Base-by-base conservation (phyloP, 768 basidiomycete species). In the Mycena rebaudengoi region DNA sequence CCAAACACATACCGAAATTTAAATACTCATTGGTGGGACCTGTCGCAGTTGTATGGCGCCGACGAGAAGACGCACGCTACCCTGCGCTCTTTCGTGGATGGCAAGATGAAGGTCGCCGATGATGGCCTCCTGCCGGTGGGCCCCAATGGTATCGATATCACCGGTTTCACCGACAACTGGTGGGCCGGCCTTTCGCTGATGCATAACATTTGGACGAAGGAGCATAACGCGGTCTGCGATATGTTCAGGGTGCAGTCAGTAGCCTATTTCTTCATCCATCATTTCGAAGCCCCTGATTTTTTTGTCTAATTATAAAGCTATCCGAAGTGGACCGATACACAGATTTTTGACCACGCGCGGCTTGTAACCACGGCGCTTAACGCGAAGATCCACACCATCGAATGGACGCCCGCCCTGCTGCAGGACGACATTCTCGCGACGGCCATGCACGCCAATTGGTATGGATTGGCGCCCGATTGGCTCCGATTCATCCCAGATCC, bases 361-460 rank as follows among this genome's bases (percentile, higher is more conserved):
- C 65, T 66, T 29, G 56, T 66, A 13, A 62, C 65, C 7, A 52
- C 60, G 7, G 65, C 65, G 3, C 52, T 66, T 33, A 66, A 66
- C 21, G 60, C 65, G 43, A 66, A 66, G n/a, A 48, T 66, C 23
- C 65, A 66, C 55, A 66, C 65, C 20, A 55, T 66, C 26, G 65
- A 66, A 35, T 66, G 65, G 65, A 66, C 65, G 2, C 60, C 65
- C 10, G 65, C 65, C 3, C 37, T 66, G 3, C 29, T 66, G 13
- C 55, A 57, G 7, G 50, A 58, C 26, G 49, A 52, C 0, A 59
- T 62, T 50, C 60, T 66, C 10, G 10, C 57, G n/a, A n/a, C 1
- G 11, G 55, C 49, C 2, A 62, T 66, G 60, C 14, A 62, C 7
- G 28, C 50, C 20, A 66, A 66, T 50, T 62, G 65, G 65, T 33